A percentile compares a stretch with the other conserved stretches of the same genome.
Evolutionary conservation across 2,329 filamentous ascomycete species (phyloP).

Genomic region (Aureobasidium lini): DNA sequence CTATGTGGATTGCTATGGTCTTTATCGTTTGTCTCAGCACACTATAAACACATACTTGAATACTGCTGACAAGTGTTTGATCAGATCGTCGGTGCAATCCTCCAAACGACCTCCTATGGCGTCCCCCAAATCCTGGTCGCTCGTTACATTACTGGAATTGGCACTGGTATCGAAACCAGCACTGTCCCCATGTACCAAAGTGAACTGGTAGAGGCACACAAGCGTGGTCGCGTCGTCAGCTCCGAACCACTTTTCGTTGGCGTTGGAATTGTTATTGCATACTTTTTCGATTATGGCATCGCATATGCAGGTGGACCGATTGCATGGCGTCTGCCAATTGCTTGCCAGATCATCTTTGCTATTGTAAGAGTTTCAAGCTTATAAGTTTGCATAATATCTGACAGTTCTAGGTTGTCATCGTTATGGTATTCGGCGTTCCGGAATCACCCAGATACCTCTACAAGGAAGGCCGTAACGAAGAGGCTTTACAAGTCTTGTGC

Average conservation of each 20-base stretch:
- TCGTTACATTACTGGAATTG: constrained; percentile 41
- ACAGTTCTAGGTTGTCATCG: constrained; percentile 28
- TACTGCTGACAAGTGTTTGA: background rate
- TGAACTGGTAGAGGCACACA: constrained; percentile 27
- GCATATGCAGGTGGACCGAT: constrained; percentile 34
- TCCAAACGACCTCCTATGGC: constrained; percentile 40
- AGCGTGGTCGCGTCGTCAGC: constrained; percentile 27
- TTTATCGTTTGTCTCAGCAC: constrained; percentile 28
- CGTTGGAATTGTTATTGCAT: constrained; percentile 27
- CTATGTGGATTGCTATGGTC: constrained; percentile 37
- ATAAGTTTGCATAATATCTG: background rate
- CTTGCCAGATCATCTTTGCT: constrained; percentile 38
- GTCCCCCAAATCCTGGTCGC: constrained; percentile 40
- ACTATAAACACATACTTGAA: background rate
- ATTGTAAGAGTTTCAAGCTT: constrained; percentile 19
- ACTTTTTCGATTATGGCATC: constrained; percentile 32
- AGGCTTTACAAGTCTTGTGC: constrained; percentile 28
- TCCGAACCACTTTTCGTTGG: constrained; percentile 30
- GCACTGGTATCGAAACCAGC: constrained; percentile 38
- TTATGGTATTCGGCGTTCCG: constrained; percentile 32
- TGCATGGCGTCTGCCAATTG: constrained; percentile 41
- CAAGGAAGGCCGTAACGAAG: constrained; percentile 24
- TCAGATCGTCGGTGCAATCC: constrained; percentile 34
- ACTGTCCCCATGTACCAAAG: constrained; percentile 38
- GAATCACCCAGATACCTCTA: constrained; percentile 36